A percentile compares a stretch with the other conserved stretches of the same genome.
Evolutionary conservation across 2,329 filamentous ascomycete genomes (phyloP).

Genomic region (Corniculantispora saksenae): DNA sequence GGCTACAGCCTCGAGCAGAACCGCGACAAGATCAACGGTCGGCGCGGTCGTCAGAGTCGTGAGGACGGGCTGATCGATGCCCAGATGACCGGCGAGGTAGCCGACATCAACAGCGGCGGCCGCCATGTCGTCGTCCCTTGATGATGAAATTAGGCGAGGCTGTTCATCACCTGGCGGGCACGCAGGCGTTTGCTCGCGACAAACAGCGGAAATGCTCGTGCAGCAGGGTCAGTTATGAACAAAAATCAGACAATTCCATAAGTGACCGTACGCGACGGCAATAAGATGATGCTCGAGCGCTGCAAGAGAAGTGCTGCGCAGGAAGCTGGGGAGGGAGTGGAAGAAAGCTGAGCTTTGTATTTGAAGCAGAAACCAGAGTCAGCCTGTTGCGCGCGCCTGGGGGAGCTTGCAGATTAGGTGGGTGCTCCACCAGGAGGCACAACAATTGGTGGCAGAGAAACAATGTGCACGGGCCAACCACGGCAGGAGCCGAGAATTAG

Average conservation of each 20-base stretch:
- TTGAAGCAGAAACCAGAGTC: slow-evolving; percentile 4
- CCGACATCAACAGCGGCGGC: slow-evolving; percentile 62
- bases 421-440: slow-evolving; percentile 15
- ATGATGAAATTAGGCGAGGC: slow-evolving; percentile 19
- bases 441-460: slow-evolving; percentile 18
- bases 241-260: background rate
- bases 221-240: background rate
- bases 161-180: slow-evolving; percentile 17
- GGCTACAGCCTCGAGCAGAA: slow-evolving; percentile 73
- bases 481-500: slow-evolving; percentile 6
- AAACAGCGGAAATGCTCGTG: background rate
- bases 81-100: slow-evolving; percentile 72
- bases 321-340: background rate
- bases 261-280: slow-evolving; percentile 12
- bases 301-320: background rate
- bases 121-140: slow-evolving; percentile 42
- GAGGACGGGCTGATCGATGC: slow-evolving; percentile 65
- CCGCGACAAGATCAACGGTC: slow-evolving; percentile 75
- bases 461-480: slow-evolving; percentile 9
- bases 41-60: slow-evolving; percentile 64
- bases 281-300: background rate
- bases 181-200: background rate
- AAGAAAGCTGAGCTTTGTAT: background rate
- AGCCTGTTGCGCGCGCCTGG: slow-evolving; percentile 9
- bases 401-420: background rate